Percentiles rank a stretch among this genome's conserved stretches.
These are phyloP conservation scores for Boletus insuetus DNA, from an alignment of 768 basidiomycete genomes.

Conservation along the genomic window DNA sequence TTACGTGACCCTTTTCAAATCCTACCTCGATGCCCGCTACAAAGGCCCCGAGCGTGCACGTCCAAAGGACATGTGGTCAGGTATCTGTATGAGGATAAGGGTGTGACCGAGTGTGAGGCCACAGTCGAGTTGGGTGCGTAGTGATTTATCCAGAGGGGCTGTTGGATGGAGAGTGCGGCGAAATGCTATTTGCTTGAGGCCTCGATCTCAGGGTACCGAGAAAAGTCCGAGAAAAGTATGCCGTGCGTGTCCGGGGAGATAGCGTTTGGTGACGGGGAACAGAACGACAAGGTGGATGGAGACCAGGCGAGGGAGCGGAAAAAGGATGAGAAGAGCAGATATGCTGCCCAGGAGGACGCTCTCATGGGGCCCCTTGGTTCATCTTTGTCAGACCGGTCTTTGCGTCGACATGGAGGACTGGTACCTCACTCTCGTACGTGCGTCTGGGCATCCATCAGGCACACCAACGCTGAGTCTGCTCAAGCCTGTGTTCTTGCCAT, in stretches of 20 bases:
- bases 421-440: conserved; percentile 81
- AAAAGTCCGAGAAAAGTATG: conserved; percentile 37
- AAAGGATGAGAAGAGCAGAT: conserved; percentile 36
- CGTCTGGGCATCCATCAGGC: conserved; percentile 60
- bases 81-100: conserved; percentile 92
- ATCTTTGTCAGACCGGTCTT: conserved; percentile 81
- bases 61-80: too few species aligned
- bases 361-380: too few species aligned
- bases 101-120: conserved; percentile 85
- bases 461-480: conserved; percentile 61
- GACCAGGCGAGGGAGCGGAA: conserved; percentile 27
- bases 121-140: conserved; percentile 82
- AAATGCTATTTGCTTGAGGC: conserved; percentile 79
- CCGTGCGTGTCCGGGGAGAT: conserved; percentile 55
- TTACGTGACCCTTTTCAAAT: conserved; percentile 77
- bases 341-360: conserved; percentile 48
- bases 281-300: conserved; percentile 24
- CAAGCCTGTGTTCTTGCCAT: conserved; percentile 61
- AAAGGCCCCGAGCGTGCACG: too few species aligned
- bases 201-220: conserved; percentile 38
- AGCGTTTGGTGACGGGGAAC: conserved; percentile 21
- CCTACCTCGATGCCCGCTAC: conserved; percentile 77
- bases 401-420: conserved; percentile 97
- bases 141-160: conserved; percentile 71
- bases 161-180: conserved; percentile 83